Percentiles rank a stretch among this genome's conserved stretches.
phyloP scores from a whole-genome alignment of 331 rosid species.

The Prunus yedoensis region DNA sequence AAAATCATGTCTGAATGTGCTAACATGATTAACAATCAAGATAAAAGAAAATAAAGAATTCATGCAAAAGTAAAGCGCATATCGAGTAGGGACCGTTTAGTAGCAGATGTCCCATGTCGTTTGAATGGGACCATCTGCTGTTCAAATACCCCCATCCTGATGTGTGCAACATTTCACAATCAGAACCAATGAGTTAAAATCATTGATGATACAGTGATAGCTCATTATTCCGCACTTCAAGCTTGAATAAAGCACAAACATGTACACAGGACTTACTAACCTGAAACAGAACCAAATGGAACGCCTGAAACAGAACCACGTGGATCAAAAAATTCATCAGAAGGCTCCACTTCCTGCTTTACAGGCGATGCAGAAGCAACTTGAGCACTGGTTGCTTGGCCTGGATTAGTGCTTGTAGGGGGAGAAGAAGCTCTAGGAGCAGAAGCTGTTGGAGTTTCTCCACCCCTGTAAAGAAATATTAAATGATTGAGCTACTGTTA shows the following conservation, averaged over 20 bases:
- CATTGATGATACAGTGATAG: background rate
- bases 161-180: background rate
- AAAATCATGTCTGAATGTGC: background rate
- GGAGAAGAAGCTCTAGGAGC: slow-evolving; percentile 56
- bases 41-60: background rate
- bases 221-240: background rate
- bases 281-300: slow-evolving; percentile 63
- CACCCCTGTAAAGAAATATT: slow-evolving; percentile 48
- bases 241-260: background rate
- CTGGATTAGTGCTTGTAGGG: slow-evolving; percentile 32
- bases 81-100: background rate
- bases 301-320: slow-evolving; percentile 65
- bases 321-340: slow-evolving; percentile 90
- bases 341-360: slow-evolving; percentile 43
- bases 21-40: background rate
- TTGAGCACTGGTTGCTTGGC: slow-evolving; percentile 39
- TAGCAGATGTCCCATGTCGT: background rate
- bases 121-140: background rate
- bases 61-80: background rate
- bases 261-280: slow-evolving; percentile 29
- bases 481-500: slow-evolving; percentile 20
- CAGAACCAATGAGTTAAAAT: background rate
- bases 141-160: background rate
- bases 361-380: slow-evolving; percentile 33
- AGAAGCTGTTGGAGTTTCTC: slow-evolving; percentile 44